phyloP scores from a whole-genome alignment of 805 yeast genomes.

The Kuraishia cidri region DNA sequence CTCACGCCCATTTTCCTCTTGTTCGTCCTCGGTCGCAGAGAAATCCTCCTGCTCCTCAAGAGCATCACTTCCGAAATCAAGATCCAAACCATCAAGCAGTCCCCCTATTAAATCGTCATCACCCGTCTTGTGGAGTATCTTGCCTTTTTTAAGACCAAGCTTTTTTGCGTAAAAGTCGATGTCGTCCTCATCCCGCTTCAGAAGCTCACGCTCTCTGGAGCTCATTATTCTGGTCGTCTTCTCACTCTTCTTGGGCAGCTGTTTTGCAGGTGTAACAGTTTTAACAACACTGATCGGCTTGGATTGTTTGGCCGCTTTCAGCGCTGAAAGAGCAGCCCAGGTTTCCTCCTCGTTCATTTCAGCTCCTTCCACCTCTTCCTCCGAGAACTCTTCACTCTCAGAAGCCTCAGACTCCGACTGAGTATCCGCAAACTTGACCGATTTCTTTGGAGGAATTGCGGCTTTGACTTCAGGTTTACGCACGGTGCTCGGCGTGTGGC shows the following conservation, averaged over 20 bases:
- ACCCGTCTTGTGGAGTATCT: conserved; percentile 37
- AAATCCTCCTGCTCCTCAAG: neutral
- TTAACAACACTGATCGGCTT: neutral
- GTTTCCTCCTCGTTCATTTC: conserved; percentile 31
- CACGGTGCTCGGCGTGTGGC: too few species aligned
- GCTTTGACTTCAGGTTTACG: too few species aligned
- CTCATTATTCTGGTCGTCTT: conserved; percentile 15
- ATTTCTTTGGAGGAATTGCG: too few species aligned
- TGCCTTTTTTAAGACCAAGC: conserved; percentile 56
- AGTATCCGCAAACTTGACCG: too few species aligned
- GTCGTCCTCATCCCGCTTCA: conserved; percentile 64
- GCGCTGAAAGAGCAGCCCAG: conserved; percentile 30
- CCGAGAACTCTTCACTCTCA: too few species aligned
- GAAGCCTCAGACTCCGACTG: too few species aligned
- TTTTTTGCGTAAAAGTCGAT: conserved; percentile 77
- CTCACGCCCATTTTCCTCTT: conserved; percentile 10
- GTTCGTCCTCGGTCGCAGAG: conserved; percentile 7
- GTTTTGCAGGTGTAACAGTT: neutral
- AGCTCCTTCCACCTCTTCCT: conserved; percentile 14
- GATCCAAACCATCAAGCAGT: conserved; percentile 68
- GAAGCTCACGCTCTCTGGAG: conserved; percentile 37
- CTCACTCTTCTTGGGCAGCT: conserved; percentile 6
- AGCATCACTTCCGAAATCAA: conserved; percentile 23
- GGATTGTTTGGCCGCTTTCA: conserved; percentile 20
- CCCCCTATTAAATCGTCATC: conserved; percentile 79